Evolutionary conservation across 768 basidiomycete genomes (phyloP).

Genomic region (Hysterangium stoloniferum): DNA sequence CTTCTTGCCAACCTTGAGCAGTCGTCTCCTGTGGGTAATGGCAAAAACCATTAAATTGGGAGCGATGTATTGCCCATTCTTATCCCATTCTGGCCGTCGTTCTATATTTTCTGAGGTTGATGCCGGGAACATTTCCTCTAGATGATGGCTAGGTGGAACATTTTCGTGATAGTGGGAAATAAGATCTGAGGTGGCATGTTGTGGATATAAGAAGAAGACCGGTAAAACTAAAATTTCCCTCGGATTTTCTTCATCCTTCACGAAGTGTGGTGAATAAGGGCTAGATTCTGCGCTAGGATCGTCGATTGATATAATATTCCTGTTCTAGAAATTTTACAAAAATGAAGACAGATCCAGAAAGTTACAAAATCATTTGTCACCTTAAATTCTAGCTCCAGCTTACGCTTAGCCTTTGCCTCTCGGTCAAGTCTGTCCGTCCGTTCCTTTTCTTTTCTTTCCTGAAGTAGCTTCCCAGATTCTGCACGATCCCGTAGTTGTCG

Average conservation of each 20-base stretch:
- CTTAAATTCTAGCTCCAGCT: conserved; percentile 52
- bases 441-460: conserved; percentile 43
- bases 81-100: conserved; percentile 63
- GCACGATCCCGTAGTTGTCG: conserved; percentile 41
- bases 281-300: conserved; percentile 45
- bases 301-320: conserved; percentile 57
- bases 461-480: conserved; percentile 20
- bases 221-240: conserved; percentile 66
- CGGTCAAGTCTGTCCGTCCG: conserved; percentile 42
- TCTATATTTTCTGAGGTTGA: conserved; percentile 32
- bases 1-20: conserved; percentile 89
- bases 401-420: conserved; percentile 39
- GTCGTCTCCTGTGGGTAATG: conserved; percentile 61
- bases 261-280: conserved; percentile 58
- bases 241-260: conserved; percentile 50
- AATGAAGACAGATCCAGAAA: conserved; percentile 7
- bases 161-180: conserved; percentile 81
- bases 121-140: conserved; percentile 79
- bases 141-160: conserved; percentile 71
- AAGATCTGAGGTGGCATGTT: conserved; percentile 81
- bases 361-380: conserved; percentile 33
- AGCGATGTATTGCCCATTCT: conserved; percentile 53
- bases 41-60: conserved; percentile 74
- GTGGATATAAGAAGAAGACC: conserved; percentile 90
- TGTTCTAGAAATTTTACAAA: conserved; percentile 40